phyloP scores from a whole-genome alignment of 208 protist genomes.

The Tetramitus jugosus region DNA sequence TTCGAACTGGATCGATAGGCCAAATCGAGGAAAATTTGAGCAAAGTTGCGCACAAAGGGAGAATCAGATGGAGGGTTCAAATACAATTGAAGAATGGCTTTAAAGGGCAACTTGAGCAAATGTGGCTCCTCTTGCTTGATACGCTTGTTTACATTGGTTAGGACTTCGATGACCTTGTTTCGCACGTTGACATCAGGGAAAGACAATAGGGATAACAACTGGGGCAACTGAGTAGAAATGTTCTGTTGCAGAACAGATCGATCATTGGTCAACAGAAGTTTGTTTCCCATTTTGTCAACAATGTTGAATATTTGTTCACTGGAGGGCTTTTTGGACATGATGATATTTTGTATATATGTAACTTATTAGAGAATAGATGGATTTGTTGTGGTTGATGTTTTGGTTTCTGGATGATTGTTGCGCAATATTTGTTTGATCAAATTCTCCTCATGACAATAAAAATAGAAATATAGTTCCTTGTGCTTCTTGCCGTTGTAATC shows the following conservation, averaged over 20 bases:
- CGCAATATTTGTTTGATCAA: no score
- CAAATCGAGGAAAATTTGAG: background rate
- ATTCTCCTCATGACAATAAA: no score
- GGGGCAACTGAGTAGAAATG: background rate
- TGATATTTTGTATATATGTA: background rate
- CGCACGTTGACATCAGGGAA: background rate
- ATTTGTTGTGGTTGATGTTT: no score
- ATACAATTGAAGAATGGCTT: background rate
- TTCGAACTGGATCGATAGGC: background rate
- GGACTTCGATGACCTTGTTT: background rate
- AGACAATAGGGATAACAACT: background rate
- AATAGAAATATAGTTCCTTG: no score
- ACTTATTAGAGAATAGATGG: no score
- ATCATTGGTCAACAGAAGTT: background rate
- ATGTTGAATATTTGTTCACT: background rate
- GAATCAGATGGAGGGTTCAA: background rate
- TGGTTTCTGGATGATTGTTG: no score
- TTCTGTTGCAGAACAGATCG: background rate
- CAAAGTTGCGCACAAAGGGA: background rate
- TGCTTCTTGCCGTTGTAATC: no score
- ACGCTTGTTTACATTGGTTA: background rate
- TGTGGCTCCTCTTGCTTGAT: background rate
- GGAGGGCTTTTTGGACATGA: background rate
- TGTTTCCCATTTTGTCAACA: constrained; percentile 8
- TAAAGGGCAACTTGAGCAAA: background rate